Evolutionary conservation across 352 stramenopile species (phyloP), one percentile per base, ranked within the genome.

Genomic region (Phytophthora ramorum): DNA sequence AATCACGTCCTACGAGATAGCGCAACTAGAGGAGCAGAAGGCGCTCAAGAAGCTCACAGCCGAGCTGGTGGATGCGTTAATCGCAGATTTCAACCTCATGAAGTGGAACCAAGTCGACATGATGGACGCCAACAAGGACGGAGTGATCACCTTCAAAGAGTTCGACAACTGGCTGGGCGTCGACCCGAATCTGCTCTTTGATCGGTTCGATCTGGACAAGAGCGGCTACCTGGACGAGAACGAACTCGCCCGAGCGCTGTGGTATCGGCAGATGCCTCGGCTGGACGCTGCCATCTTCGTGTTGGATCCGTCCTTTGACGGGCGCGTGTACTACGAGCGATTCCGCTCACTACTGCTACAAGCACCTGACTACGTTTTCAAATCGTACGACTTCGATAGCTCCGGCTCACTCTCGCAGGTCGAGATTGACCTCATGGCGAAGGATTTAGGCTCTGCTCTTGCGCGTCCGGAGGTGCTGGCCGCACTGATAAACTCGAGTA

Each of bases 161-260:
- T 96, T 96, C 50, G 71, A 83, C 17, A 45, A 28, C 6, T 96
- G 87, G 87, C 35, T 96, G 32, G 85, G 85, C 1, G 19, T 85
- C 10, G 87, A 96, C 55, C 77, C 85, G 6, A 87, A 87, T 41
- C 50, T 96, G n/a, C 54, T 94, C 50, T 96, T 96, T 54, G 87
- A 94, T 43, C 75, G 74, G 34, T 96, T 92, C 52, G 87, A 96
- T 41, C 38, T 93, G 32, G 87, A 96, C 77, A 96, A 96, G 61
- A 93, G 83, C 40, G 87, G 85, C 0, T 94, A 85, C 41, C 56
- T 96, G 37, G 87, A 96, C 53, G 87, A 96, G 53, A 92, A 92
- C 41, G 87, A 96, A 37, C 76, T 96, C 1, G 79, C 85, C 6
- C 71, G 82, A 0, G 73, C 78, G 16, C 52, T 96, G 2, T 88